Base-by-base conservation (phyloP, 2,329 filamentous ascomycete species). In the Diplodia sapinea region DNA sequence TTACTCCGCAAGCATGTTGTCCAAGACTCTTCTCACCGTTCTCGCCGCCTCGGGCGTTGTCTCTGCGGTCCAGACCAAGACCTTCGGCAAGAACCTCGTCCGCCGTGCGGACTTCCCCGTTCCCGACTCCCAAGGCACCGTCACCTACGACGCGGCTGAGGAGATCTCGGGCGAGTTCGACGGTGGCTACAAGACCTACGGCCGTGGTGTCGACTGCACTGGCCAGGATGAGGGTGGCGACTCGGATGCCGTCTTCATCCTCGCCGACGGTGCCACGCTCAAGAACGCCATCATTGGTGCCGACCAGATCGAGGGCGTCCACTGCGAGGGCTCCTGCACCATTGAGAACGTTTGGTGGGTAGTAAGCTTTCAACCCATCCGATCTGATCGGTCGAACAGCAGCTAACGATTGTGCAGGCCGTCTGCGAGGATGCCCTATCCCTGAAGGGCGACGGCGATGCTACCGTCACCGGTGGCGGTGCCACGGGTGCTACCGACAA, bases 211-310 rank as follows among this genome's bases (percentile, higher is more conserved):
- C 9, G 33, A 29, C 50, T 68, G 66, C 66, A 77, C 73, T 23
- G 79, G 75, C 20, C 80, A 84, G 65, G 72, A 72, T 11, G 82
- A 84, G 71, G 82, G 82, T 66, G 80, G 77, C 61, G 75, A 81
- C 67, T 69, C 75, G 0, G 83, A 84, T 63, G 82, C 84, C 55
- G 84, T 86, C 73, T 86, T 86, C 80, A 78, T 83, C 69, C 77
- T 87, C 64, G 78, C 82, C 73, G 77, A 81, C 62, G 84, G 84
- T 36, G 85, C 80, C 36, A 83, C 82, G 26, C 77, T 87, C 51
- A 82, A 80, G 73, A 86, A 86, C 73, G 84, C 81, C 75, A 86
- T 87, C 76, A 86, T 87, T 68, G 84, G 85, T 26, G 78, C 79
- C 61, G 79, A 81, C 69, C 81, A 85, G 72, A 79, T 81, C 31